Evolutionary conservation across 371 early-diverging fungal species (phyloP).

Genomic region (Mortierella sp.): DNA sequence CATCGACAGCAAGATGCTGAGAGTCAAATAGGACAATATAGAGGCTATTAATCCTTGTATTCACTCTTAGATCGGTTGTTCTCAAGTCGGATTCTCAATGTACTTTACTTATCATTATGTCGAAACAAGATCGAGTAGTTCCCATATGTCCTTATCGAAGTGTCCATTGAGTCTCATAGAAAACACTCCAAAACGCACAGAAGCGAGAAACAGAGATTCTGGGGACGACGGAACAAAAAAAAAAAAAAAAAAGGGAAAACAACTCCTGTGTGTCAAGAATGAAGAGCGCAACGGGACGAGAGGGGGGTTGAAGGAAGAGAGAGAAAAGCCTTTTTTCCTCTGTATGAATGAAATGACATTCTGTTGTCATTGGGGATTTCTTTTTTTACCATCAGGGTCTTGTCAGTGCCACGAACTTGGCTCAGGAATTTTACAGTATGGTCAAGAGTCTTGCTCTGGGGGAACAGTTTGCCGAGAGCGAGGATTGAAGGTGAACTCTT

Average conservation of each 20-base stretch:
- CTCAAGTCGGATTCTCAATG: not conserved
- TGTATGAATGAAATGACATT: not conserved
- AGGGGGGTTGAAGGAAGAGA: not conserved
- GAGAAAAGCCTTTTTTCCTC: not conserved
- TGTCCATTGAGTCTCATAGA: not conserved
- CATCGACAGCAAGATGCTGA: too few species aligned
- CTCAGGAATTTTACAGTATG: conserved; percentile 81
- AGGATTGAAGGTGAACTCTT: conserved; percentile 41
- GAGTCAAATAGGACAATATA: not conserved
- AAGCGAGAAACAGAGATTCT: too few species aligned
- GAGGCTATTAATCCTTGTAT: not conserved
- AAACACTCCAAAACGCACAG: too few species aligned
- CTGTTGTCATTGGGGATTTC: not conserved
- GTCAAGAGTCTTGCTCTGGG: conserved; percentile 64
- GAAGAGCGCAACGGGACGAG: not conserved
- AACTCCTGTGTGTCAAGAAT: not conserved
- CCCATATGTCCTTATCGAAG: not conserved
- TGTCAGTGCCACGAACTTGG: conserved; percentile 91
- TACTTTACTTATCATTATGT: not conserved
- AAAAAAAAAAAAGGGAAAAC: not conserved
- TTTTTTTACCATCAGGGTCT: conserved; percentile 90
- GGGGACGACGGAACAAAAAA: not conserved
- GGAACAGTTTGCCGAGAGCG: conserved; percentile 54
- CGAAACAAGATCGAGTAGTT: not conserved
- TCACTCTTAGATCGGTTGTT: not conserved